Evolutionary conservation across 1,284 basidiomycete species (phyloP).

Genomic region (Kwoniella shivajii): DNA sequence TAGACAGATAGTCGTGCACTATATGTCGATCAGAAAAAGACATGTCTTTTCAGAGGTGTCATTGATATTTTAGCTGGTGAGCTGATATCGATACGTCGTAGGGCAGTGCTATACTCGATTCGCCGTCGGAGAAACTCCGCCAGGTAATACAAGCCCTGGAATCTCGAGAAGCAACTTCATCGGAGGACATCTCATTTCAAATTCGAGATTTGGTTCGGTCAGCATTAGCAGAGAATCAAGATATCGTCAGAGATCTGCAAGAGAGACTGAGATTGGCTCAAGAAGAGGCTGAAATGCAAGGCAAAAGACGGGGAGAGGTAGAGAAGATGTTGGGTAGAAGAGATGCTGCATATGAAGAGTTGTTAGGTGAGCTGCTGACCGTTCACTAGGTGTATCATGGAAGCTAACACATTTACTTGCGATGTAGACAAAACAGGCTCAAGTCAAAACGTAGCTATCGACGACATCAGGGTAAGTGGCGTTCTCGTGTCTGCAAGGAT

Average conservation of each 20-base stretch:
- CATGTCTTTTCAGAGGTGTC: no score
- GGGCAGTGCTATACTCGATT: constrained; percentile 38
- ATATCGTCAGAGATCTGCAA: constrained; percentile 80
- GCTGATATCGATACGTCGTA: no score
- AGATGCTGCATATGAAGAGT: constrained; percentile 93
- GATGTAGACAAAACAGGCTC: constrained; percentile 38
- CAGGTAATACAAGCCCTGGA: constrained; percentile 46
- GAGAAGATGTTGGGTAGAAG: constrained; percentile 78
- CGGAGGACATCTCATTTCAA: constrained; percentile 72
- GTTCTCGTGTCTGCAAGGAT: no score
- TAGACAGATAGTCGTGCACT: no score
- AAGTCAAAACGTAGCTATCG: constrained; percentile 60
- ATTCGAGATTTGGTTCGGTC: constrained; percentile 67
- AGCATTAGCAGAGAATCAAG: constrained; percentile 86
- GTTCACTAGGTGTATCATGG: background rate
- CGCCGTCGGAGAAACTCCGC: constrained; percentile 45
- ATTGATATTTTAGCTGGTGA: no score
- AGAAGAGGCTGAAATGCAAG: constrained; percentile 87
- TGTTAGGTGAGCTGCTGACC: constrained; percentile 66
- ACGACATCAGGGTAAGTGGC: constrained; percentile 78
- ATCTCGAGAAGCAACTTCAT: constrained; percentile 19
- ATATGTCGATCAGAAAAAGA: no score
- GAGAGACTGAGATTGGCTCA: constrained; percentile 85
- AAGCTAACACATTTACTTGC: constrained; percentile 4
- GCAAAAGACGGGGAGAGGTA: constrained; percentile 80